Percentiles rank a stretch among this genome's conserved stretches.
phyloP scores from a whole-genome alignment of 78 protist genomes.

The Polysphondylium violaceum region DNA sequence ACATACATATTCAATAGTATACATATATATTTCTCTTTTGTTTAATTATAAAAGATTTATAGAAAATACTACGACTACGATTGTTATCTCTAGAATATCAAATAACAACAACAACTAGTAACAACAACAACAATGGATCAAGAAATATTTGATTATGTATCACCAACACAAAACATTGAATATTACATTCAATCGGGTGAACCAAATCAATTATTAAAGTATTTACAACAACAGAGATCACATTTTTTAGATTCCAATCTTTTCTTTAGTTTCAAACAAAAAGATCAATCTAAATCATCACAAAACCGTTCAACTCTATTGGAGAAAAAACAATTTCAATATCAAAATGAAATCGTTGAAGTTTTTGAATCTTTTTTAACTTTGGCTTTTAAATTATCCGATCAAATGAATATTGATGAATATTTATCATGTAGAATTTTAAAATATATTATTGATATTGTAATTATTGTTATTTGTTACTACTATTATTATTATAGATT shows the following conservation, averaged over 20 bases:
- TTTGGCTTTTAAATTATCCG: constrained; percentile 47
- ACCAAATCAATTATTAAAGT: not conserved
- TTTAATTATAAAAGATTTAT: too few species aligned
- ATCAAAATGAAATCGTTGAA: not conserved
- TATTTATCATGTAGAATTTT: constrained; percentile 45
- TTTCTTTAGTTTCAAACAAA: not conserved
- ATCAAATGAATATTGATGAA: constrained; percentile 43
- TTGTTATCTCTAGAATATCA: too few species aligned
- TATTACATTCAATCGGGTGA: constrained; percentile 5
- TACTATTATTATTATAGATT: not conserved
- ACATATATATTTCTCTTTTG: too few species aligned
- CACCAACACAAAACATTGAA: not conserved
- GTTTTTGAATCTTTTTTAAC: constrained; percentile 14
- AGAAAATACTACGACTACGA: too few species aligned
- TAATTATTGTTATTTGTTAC: not conserved
- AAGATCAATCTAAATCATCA: not conserved
- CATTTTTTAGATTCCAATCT: constrained; percentile 4
- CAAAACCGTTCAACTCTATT: not conserved
- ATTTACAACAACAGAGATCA: not conserved
- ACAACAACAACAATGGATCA: constrained; percentile 8
- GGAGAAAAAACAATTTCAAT: constrained; percentile 15
- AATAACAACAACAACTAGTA: too few species aligned
- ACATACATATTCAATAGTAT: too few species aligned
- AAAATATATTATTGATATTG: constrained; percentile 8
- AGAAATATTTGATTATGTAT: constrained; percentile 9